phyloP scores from a whole-genome alignment of 225 moss, liverwort and hornwort species.

The Bryoerythrophyllum caledonicum region DNA sequence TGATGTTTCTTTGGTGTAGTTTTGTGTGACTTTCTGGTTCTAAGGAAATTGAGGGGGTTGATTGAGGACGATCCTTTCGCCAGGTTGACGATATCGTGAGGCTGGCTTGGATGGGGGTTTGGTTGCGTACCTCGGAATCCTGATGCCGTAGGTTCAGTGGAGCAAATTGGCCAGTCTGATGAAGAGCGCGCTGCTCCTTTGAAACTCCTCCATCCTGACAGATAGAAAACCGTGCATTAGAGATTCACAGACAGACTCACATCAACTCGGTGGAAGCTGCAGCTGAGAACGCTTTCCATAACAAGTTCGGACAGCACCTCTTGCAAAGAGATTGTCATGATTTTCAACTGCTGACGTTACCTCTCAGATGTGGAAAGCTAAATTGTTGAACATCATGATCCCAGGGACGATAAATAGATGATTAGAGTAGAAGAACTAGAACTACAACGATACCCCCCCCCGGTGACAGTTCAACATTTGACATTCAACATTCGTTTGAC shows the following conservation, averaged over 20 bases:
- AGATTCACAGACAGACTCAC: neutral
- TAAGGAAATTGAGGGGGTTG: too few species aligned
- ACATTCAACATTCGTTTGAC: neutral
- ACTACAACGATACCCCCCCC: neutral
- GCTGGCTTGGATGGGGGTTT: neutral
- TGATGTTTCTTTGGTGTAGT: neutral
- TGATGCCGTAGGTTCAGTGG: constrained; percentile 5
- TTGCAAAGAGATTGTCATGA: constrained; percentile 35
- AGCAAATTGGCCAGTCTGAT: constrained; percentile 7
- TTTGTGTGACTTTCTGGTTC: neutral
- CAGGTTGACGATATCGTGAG: neutral
- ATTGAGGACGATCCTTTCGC: neutral
- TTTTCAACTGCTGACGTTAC: constrained; percentile 28
- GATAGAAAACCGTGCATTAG: neutral
- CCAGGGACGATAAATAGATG: constrained; percentile 5
- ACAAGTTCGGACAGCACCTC: constrained; percentile 18
- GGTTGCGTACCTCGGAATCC: neutral
- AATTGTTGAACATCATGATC: constrained; percentile 18
- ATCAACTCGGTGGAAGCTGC: neutral
- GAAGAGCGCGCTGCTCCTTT: constrained; percentile 6
- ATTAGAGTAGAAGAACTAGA: neutral
- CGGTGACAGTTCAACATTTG: neutral
- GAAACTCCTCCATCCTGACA: neutral
- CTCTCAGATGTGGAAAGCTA: constrained; percentile 37
- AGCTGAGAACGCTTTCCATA: constrained; percentile 31